Base-by-base conservation (phyloP, 768 basidiomycete genomes). In the Boletus rubroflammeus region DNA sequence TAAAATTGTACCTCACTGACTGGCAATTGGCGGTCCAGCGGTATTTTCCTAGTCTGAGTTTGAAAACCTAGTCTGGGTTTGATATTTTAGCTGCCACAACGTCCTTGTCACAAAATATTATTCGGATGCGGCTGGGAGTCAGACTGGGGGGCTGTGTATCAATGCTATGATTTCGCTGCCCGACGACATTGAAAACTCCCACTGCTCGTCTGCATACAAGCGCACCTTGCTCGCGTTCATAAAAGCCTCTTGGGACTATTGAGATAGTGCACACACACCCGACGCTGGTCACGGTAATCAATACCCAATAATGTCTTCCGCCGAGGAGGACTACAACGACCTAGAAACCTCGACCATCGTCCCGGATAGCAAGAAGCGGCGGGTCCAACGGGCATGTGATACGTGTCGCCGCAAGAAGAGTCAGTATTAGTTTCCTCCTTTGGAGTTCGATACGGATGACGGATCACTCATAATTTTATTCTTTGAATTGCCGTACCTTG, bases 371-470 rank as follows among this genome's bases (percentile, higher is more conserved):
- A 90, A 91, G 76, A 89, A 88, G 67, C 72, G 88, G 36, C 77
- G 83, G 57, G 79, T 90, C 29, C 86, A 89, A 69, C 73, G 90
- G 28, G 90, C 90, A 7, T 93, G 91, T 65, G 90, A 93, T 63
- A 79, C 84, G 0, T 93, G 91, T 65, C 76, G 91, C 35, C 76
- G 88, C 53, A 93, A 92, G 77, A 94, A 94, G 73, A 84, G 89
- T 86, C 54, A 57, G 81, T 70, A 29, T 15, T 11, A 7, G 45
- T 14, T 46, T 53, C 31, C 5, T n/a, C 49, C 21, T 23, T 40
- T 25, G 21, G 39, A 17, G 9, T 23, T 36, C n/a, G 14, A 23
- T 34, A 19, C 2, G 6, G 15, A n/a, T 28, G 5, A 21, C 21
- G 9, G 42, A 42, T 59, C 34, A n/a, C 59, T 58, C 11, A 52